Base-by-base conservation (phyloP, 2,329 filamentous ascomycete species). In the Cadophora gregata region DNA sequence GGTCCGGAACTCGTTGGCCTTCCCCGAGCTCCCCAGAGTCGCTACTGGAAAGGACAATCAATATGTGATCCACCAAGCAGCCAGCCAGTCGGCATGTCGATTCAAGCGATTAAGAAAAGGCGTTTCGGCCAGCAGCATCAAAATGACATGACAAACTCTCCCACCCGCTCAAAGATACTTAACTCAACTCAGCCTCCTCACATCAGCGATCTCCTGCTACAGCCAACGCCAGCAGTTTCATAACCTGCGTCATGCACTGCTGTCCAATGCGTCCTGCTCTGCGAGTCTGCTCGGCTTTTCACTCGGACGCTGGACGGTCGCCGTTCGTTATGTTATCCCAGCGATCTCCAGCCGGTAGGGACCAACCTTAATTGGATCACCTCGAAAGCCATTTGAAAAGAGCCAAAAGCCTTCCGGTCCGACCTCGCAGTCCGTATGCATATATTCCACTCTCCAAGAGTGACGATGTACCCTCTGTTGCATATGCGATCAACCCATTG, bases 161-260 rank as follows among this genome's bases (percentile, higher is more conserved):
- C 56, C 36, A 10, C 24, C 36, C 24, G 21, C 56, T 47, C 24
- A 29, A 27, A 27, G 56, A n/a, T 21, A 4, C 25, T 36, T 19
- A 36, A 24, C 29, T 36, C 36, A 58, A 58, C 29, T 53, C n/a
- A n/a, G n/a, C 50, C 8, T 58, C 36, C 12, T 27, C 12, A 47
- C 36, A 42, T 62, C 47, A 38, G 42, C 42, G n/a, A 48, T 36
- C 19, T 5, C 36, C 50, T 21, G 25, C 50, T 33, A 61, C 45
- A 62, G 27, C 27, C 45, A 66, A 48, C 27, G 29, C 19, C 27
- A 59, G 53, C 2, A 59, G 25, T 64, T 38, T 33, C 56, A 59
- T 45, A 24, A 48, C 42, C n/a, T 68, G 59, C 63, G 48, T 60
- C 63, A 65, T 68, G 66, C 66, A 63, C 25, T 63, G 62, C 53